Evolutionary conservation across 192 early-diverging fungal genomes (phyloP).

Genomic region (Coemansia sp.): DNA sequence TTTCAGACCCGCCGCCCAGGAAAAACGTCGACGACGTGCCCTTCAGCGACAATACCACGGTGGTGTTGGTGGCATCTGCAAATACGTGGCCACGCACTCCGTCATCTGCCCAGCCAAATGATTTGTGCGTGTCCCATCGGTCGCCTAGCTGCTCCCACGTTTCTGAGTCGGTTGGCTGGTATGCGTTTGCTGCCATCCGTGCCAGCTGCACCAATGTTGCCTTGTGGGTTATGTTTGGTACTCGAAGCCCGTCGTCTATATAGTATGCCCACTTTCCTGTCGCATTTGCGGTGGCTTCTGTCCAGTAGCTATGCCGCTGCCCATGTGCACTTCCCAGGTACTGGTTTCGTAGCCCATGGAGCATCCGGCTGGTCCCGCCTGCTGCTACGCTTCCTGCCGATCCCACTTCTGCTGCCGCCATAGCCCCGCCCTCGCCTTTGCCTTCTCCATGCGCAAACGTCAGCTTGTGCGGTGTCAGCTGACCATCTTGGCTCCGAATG

Average conservation of each 20-base stretch:
- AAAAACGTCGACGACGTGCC: constrained; percentile 73
- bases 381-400: neutral
- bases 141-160: constrained; percentile 71
- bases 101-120: constrained; percentile 73
- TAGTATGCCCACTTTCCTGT: constrained; percentile 44
- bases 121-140: constrained; percentile 61
- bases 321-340: constrained; percentile 40
- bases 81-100: constrained; percentile 89
- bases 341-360: constrained; percentile 25
- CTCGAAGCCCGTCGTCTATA: constrained; percentile 48
- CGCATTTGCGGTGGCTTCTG: constrained; percentile 4
- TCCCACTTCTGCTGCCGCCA: constrained; percentile 1
- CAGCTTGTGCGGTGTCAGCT: constrained; percentile 16
- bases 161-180: constrained; percentile 60
- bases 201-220: constrained; percentile 71
- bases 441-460: constrained; percentile 7
- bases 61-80: constrained; percentile 59
- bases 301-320: constrained; percentile 42
- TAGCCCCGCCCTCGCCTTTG: neutral
- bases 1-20: constrained; percentile 66
- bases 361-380: constrained; percentile 13
- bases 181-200: constrained; percentile 83
- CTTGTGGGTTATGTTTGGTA: constrained; percentile 74
- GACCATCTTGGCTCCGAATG: neutral
- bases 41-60: constrained; percentile 83